Evolutionary conservation across 257 asterid genomes (phyloP), one percentile per base, ranked within the genome.

Genomic region (Nicotiana undulata): DNA sequence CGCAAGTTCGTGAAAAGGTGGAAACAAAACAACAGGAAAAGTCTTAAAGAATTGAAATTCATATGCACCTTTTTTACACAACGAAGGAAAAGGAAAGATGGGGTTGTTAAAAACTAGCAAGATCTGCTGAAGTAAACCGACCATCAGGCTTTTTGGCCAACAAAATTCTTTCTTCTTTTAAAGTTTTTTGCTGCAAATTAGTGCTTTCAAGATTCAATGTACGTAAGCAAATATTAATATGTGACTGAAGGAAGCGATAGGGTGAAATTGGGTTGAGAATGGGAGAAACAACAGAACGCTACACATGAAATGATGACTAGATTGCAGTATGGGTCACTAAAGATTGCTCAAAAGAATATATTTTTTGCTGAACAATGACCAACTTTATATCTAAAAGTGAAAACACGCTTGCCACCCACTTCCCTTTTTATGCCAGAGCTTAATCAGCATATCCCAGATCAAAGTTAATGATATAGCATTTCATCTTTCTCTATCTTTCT

Each of bases 1-100:
- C 87, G 90, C 90, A 78, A 85, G 81, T 86, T 83, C 53, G 17
- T 65, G 51, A 4, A 6, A 49, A 22, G 20, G 13, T 15, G 18
- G 46, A 22, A 63, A 77, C 49, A 24, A 28, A 40, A 68, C n/a
- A n/a, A 68, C 76, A 37, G n/a, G 76, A 70, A 11, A 40, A 60
- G 20, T 32, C 28, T 26, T 74, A 72, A n/a, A 81, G 44, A 58
- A 64, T 34, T 26, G 40, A 63, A 28, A 81, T 9, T 59, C 51
- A 59, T 74, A 72, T 40, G 76, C 44, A 75, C 75, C 63, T 51
- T 32, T n/a, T 51, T 72, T 12, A 72, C 78, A 6, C 60, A 13
- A 72, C 2, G 22, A 46, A 24, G 60, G 60, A 72, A 72, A 63
- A 46, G 78, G 22, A 46, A 46, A 44, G 16, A 46, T 15, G 18